These are phyloP conservation scores for Solanum chmielewskii DNA, from an alignment of 257 asterid species.

Conservation along the genomic window DNA sequence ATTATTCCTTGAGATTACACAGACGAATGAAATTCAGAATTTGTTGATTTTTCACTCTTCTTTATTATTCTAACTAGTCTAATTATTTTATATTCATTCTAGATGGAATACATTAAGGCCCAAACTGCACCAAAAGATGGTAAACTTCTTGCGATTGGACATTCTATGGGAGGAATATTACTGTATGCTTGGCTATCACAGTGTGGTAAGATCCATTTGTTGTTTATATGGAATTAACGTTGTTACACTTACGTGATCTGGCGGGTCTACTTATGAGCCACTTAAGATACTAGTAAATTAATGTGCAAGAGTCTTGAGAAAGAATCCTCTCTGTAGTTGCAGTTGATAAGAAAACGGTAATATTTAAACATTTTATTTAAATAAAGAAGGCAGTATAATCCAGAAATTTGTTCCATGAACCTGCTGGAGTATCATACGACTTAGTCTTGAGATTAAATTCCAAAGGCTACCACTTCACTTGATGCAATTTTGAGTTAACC, in stretches of 20 bases:
- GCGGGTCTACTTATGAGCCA: neutral
- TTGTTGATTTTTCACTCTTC: neutral
- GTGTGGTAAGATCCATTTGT: conserved; percentile 44
- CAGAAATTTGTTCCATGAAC: neutral
- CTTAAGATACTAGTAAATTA: neutral
- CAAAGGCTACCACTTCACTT: neutral
- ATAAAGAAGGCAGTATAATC: neutral
- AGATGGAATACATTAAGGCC: conserved; percentile 80
- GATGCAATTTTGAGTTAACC: neutral
- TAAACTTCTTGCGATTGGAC: conserved; percentile 80
- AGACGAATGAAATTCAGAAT: neutral
- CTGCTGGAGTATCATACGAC: neutral
- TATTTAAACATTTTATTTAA: neutral
- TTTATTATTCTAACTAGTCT: neutral
- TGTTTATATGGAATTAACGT: neutral
- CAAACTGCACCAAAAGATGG: conserved; percentile 79
- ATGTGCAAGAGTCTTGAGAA: neutral
- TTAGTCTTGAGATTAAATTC: neutral
- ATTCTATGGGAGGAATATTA: conserved; percentile 97
- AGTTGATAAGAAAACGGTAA: neutral
- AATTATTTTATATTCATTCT: conserved; percentile 1
- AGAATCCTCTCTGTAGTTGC: neutral
- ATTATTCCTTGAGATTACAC: neutral
- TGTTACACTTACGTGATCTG: neutral
- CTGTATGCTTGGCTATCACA: conserved; percentile 81